Base-by-base conservation (phyloP, 257 asterid genomes). In the Capsicum baccatum region DNA sequence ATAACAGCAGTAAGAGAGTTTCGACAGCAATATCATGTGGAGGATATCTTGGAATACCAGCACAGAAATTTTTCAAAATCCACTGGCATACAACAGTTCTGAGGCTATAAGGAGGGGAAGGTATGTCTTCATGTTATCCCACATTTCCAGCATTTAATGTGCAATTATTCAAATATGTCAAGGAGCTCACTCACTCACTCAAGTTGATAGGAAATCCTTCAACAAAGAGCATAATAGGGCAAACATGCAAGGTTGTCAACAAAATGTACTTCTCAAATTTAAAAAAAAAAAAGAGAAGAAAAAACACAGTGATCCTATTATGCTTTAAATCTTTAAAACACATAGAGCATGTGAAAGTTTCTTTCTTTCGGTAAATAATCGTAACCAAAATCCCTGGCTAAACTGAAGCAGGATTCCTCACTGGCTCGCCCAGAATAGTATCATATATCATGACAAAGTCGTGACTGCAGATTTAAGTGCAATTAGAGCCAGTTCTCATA, bases 71-170 rank as follows among this genome's bases (percentile, higher is more conserved):
- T 47, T 47, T 4, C 10, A n/a, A 44, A 44, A 10, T n/a, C 39
- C 33, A 39, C 79, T 71, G 79, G 58, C n/a, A 47, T 19, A 71
- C 79, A 71, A 71, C 39, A 71, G 58, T 10, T 71, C 57, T n/a
- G n/a, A 50, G 57, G 79, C 56, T 70, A 70, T 70, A 71, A 12
- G 9, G 42, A 71, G 79, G 57, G 79, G 79, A 71, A 71, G 37
- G 37, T 57, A 44, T 44, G 79, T 70, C 56, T 44, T 71, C 5
- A 58, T 17, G 47, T 44, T 44, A 47, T 71, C 57, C 58, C 57
- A n/a, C 57, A 16, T 44, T 42, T 42, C 15, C 79, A 16, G 56
- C 56, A 70, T 44, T n/a, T 44, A 47, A 6, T 47, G 57, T 50
- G 4, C 17, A 44, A 71, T n/a, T 9, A 44, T 17, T 39, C 57